phyloP scores from a whole-genome alignment of 257 asterid genomes.

The Salvia rosmarinus region DNA sequence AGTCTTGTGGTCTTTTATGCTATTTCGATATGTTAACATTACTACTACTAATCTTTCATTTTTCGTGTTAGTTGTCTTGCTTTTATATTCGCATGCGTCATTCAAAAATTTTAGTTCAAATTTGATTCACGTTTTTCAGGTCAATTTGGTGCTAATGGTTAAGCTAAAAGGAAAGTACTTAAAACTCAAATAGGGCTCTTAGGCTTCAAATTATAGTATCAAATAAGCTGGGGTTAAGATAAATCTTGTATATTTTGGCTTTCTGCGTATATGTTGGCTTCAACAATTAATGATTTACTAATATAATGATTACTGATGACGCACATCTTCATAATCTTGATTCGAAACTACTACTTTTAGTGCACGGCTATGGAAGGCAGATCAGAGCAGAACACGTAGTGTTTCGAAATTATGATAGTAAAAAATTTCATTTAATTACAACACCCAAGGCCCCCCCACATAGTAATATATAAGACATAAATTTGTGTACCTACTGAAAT shows the following conservation, averaged over 20 bases:
- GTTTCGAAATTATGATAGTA: no score
- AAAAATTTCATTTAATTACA: neutral
- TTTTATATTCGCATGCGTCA: neutral
- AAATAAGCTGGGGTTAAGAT: neutral
- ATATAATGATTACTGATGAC: neutral
- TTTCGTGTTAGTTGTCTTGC: no score
- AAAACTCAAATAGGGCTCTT: neutral
- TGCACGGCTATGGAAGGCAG: no score
- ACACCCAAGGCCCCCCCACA: neutral
- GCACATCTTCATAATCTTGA: neutral
- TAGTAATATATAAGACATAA: neutral
- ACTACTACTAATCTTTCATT: neutral
- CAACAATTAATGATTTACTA: neutral
- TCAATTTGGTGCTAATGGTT: neutral
- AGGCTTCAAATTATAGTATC: neutral
- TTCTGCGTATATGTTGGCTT: no score
- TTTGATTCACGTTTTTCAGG: neutral
- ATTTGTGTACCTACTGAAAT: neutral
- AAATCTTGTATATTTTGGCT: no score
- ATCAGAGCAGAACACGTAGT: no score
- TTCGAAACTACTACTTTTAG: neutral
- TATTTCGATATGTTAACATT: no score
- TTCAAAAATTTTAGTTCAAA: neutral
- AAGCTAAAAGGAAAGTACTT: neutral
- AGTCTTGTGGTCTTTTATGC: no score